These are phyloP conservation scores for Solanum clarkiae DNA, from an alignment of 257 asterid genomes.

Conservation along the genomic window DNA sequence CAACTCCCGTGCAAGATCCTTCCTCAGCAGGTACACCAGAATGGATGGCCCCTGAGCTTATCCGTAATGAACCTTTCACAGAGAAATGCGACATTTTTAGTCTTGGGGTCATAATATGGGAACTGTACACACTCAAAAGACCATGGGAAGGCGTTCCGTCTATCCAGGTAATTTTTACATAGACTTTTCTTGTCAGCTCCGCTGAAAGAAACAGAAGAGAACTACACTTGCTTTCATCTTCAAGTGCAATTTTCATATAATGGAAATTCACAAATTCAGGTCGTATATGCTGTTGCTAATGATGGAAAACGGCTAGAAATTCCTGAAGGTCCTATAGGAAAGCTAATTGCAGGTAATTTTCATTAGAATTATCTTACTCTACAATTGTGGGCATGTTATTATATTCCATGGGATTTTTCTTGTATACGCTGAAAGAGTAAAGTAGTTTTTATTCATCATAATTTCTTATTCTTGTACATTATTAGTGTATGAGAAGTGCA, in stretches of 20 bases:
- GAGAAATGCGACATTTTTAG: conserved; percentile 83
- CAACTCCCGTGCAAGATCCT: conserved; percentile 43
- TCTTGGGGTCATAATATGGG: conserved; percentile 90
- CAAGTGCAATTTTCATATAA: background rate
- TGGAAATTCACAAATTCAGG: conserved; percentile 24
- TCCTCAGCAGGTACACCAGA: conserved; percentile 92
- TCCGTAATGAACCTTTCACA: conserved; percentile 82
- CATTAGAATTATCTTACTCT: background rate
- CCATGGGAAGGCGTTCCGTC: conserved; percentile 88
- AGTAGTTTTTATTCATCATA: background rate
- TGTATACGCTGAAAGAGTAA: background rate
- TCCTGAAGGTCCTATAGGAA: conserved; percentile 72
- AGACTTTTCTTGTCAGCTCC: background rate
- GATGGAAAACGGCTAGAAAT: conserved; percentile 67
- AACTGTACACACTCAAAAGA: conserved; percentile 66
- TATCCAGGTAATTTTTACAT: conserved; percentile 34
- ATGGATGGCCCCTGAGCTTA: conserved; percentile 97
- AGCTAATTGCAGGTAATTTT: conserved; percentile 49
- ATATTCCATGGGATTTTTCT: background rate
- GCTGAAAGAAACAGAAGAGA: background rate
- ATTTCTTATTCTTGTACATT: background rate
- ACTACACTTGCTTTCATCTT: background rate
- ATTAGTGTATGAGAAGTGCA: background rate
- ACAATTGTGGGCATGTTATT: background rate
- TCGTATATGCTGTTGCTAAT: conserved; percentile 71